phyloP scores from a whole-genome alignment of 345 rosid species.

The Cardamine chenopodiifolia region DNA sequence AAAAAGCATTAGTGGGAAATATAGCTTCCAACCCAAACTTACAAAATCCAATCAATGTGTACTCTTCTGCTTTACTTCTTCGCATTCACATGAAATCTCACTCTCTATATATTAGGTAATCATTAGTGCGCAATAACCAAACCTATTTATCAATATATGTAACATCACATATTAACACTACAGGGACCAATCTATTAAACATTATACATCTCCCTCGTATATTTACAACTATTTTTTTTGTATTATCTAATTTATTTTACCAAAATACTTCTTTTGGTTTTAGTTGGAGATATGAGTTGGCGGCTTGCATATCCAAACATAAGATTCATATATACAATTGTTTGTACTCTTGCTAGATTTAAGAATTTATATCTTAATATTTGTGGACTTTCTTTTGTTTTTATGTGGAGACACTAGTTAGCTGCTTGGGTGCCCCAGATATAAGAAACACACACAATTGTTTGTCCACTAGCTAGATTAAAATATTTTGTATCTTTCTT shows the following conservation, averaged over 20 bases:
- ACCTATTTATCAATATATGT: conserved; percentile 14
- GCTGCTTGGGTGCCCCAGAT: conserved; percentile 22
- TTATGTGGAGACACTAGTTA: conserved; percentile 18
- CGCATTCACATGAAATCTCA: conserved; percentile 22
- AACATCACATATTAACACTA: conserved; percentile 11
- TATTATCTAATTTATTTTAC: conserved; percentile 1
- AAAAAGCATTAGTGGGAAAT: conserved; percentile 14
- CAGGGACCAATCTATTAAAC: not conserved
- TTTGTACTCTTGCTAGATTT: conserved; percentile 20
- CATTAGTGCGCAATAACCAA: conserved; percentile 28
- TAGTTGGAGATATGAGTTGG: conserved; percentile 28
- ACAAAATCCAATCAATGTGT: not conserved
- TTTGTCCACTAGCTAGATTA: conserved; percentile 22
- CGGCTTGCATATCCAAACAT: conserved; percentile 20
- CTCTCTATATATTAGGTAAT: not conserved
- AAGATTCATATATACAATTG: conserved; percentile 23
- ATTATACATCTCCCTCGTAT: conserved; percentile 6
- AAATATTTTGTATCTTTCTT: conserved; percentile 18
- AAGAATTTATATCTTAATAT: conserved; percentile 1
- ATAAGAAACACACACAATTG: conserved; percentile 22
- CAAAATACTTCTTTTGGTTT: conserved; percentile 12
- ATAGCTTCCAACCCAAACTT: not conserved
- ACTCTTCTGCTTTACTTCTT: conserved; percentile 13
- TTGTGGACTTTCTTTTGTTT: conserved; percentile 32
- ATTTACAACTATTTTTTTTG: not conserved